phyloP scores from a whole-genome alignment of 2,329 filamentous ascomycete species.

The Ramularia endophylla region DNA sequence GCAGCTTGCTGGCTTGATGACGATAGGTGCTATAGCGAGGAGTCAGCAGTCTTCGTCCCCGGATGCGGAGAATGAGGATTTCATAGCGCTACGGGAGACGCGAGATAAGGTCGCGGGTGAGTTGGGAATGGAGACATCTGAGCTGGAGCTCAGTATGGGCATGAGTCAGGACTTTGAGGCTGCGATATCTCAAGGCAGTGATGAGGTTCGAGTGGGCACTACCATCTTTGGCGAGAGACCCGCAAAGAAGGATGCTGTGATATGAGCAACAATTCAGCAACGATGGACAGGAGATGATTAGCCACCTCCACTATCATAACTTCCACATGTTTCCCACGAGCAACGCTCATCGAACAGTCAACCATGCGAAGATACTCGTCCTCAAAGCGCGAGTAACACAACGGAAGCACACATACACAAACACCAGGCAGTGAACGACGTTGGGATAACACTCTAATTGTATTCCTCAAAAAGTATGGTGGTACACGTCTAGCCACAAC shows the following conservation, averaged over 20 bases:
- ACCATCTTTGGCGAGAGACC: constrained; percentile 88
- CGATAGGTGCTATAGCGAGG: constrained; percentile 88
- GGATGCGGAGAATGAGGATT: constrained; percentile 89
- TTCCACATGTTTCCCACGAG: too few species aligned
- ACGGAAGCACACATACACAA: too few species aligned
- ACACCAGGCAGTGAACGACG: too few species aligned
- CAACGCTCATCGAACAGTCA: too few species aligned
- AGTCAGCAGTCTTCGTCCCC: constrained; percentile 63
- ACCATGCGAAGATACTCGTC: too few species aligned
- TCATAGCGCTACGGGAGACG: constrained; percentile 61
- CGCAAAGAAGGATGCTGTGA: constrained; percentile 69
- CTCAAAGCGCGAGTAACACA: too few species aligned
- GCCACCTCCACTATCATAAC: too few species aligned
- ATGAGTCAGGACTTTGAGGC: constrained; percentile 97
- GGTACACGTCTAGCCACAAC: constrained; percentile 4
- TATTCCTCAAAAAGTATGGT: constrained; percentile 1
- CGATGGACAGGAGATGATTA: too few species aligned
- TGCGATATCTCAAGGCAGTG: constrained; percentile 75
- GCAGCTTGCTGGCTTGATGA: constrained; percentile 81
- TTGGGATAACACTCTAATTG: too few species aligned
- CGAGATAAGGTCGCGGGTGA: constrained; percentile 63
- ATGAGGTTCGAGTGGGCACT: constrained; percentile 86
- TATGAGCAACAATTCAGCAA: constrained; percentile 30
- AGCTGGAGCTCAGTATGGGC: constrained; percentile 89
- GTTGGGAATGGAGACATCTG: constrained; percentile 49